Percentiles rank a stretch among this genome's conserved stretches.
Conservation (phyloP, 2,329 filamentous ascomycete species). For the Penicillium brevicompactum region DNA sequence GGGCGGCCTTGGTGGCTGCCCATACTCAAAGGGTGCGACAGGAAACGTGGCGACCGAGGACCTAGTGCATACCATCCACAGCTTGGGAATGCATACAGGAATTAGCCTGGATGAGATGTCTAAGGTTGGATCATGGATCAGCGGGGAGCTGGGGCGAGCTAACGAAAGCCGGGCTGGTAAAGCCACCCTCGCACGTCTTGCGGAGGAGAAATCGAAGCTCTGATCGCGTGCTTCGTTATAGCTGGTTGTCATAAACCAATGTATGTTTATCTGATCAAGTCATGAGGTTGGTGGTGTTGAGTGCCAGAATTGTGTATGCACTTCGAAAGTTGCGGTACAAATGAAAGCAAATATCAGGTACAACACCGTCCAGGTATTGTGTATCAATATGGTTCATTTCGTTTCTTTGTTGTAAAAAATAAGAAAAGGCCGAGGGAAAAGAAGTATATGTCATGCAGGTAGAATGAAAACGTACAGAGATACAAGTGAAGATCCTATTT, state of each 20-base stretch:
- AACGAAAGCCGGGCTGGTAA: constrained; percentile 59
- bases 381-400: too few species aligned
- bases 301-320: too few species aligned
- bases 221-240: background rate
- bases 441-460: background rate
- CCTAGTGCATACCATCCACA: constrained; percentile 62
- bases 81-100: constrained; percentile 62
- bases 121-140: constrained; percentile 60
- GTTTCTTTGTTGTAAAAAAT: too few species aligned
- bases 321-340: too few species aligned
- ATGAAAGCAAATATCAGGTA: too few species aligned
- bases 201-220: constrained; percentile 14
- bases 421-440: background rate
- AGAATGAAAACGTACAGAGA: background rate
- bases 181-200: constrained; percentile 48
- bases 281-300: background rate
- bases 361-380: too few species aligned
- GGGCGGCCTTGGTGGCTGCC: constrained; percentile 65
- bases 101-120: constrained; percentile 58
- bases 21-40: constrained; percentile 66
- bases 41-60: constrained; percentile 68
- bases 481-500: background rate
- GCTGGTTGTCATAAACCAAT: background rate
- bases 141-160: constrained; percentile 52
- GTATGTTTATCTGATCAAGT: background rate